Evolutionary conservation across 805 yeast genomes (phyloP).

Genomic region (Hanseniaspora hatyaiensis): DNA sequence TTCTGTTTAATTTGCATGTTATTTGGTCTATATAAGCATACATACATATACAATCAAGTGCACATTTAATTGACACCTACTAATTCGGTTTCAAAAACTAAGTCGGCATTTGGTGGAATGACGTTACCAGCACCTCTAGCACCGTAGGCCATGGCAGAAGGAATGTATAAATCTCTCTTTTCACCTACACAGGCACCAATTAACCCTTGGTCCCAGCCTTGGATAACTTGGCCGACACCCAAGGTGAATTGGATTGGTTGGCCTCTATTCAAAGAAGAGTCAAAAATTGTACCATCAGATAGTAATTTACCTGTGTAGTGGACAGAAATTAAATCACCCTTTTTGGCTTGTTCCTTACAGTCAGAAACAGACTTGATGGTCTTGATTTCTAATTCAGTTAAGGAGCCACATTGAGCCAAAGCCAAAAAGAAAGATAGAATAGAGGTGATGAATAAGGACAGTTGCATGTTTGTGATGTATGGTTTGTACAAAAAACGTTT

Average conservation of each 20-base stretch:
- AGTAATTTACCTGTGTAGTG: conserved; percentile 67
- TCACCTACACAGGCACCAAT: conserved; percentile 81
- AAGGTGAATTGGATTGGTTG: conserved; percentile 59
- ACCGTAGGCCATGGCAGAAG: conserved; percentile 72
- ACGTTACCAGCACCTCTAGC: conserved; percentile 60
- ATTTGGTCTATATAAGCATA: background rate
- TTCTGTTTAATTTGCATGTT: background rate
- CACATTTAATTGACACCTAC: conserved; percentile 18
- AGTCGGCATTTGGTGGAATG: conserved; percentile 67
- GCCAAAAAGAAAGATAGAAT: conserved; percentile 8
- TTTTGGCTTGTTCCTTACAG: conserved; percentile 46
- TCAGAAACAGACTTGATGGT: conserved; percentile 39
- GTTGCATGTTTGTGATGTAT: background rate
- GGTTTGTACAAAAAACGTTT: too few species aligned
- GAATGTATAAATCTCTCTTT: conserved; percentile 65
- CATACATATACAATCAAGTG: background rate
- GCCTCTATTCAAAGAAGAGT: conserved; percentile 54
- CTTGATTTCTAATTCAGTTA: conserved; percentile 30
- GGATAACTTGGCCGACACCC: conserved; percentile 70
- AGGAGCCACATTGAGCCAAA: conserved; percentile 20
- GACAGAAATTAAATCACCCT: conserved; percentile 60
- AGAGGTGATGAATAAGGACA: background rate
- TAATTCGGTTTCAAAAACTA: conserved; percentile 32
- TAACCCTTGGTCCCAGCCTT: conserved; percentile 87
- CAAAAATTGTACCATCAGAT: conserved; percentile 58